phyloP scores from a whole-genome alignment of 108 stramenopile genomes.

The Fistulifera pelliculosa region DNA sequence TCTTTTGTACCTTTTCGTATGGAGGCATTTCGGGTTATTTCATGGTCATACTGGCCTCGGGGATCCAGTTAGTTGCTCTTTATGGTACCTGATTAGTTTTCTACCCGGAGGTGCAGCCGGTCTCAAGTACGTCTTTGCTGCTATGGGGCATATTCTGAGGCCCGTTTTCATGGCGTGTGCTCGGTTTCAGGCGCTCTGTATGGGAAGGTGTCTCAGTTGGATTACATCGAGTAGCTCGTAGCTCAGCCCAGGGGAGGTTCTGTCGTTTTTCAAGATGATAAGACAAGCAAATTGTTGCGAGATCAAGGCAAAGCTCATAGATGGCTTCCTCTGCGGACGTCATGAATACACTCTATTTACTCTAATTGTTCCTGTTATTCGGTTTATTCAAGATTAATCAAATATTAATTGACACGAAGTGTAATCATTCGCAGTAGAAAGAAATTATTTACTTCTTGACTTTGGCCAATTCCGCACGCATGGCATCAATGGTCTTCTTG shows the following conservation, averaged over 20 bases:
- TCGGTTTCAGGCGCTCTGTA: conserved; percentile 53
- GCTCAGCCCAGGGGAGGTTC: too few relatives aligned
- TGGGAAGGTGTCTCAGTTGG: conserved; percentile 27
- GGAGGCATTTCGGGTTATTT: conserved; percentile 75
- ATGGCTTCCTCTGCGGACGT: too few relatives aligned
- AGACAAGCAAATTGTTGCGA: too few relatives aligned
- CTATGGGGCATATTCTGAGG: conserved; percentile 58
- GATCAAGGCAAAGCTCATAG: too few relatives aligned
- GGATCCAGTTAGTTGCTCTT: conserved; percentile 65
- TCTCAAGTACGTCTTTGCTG: conserved; percentile 50
- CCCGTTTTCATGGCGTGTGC: conserved; percentile 61
- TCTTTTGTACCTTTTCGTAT: conserved; percentile 68
- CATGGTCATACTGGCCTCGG: conserved; percentile 51
- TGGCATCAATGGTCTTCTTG: conserved; percentile 91
- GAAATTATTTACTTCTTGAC: background rate
- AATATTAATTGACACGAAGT: too few relatives aligned
- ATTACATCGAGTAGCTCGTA: too few relatives aligned
- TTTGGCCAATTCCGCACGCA: conserved; percentile 89
- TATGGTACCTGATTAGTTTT: conserved; percentile 87
- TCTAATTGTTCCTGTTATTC: too few relatives aligned
- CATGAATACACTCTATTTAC: too few relatives aligned
- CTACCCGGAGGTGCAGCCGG: conserved; percentile 82
- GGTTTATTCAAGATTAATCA: too few relatives aligned
- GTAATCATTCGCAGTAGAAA: too few relatives aligned
- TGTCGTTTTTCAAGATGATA: too few relatives aligned